Conservation (phyloP, 345 rosid species). For the Syzygium jambos region DNA sequence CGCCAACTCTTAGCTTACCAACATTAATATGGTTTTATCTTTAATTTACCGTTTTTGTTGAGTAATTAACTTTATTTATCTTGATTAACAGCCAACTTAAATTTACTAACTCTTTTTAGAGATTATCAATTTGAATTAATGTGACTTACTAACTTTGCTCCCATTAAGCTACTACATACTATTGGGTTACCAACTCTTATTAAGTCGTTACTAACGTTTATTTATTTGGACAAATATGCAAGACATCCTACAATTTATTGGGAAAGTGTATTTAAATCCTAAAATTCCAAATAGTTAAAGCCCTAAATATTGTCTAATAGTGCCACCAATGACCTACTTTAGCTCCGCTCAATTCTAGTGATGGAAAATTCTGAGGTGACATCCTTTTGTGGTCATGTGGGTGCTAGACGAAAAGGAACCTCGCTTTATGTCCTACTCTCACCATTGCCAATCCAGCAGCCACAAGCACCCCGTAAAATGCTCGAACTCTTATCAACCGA, state of each 20-base stretch:
- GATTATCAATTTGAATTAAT: background rate
- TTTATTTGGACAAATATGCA: background rate
- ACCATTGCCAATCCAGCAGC: too few species aligned
- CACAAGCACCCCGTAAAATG: too few species aligned
- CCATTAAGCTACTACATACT: background rate
- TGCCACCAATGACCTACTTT: background rate
- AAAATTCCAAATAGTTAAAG: background rate
- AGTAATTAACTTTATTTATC: background rate
- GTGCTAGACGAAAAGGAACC: too few species aligned
- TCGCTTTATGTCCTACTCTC: too few species aligned
- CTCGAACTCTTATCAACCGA: too few species aligned
- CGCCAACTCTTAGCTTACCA: background rate
- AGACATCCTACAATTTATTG: background rate
- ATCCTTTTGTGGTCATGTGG: background rate
- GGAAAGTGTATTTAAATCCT: background rate
- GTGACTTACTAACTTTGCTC: background rate
- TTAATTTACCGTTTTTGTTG: background rate
- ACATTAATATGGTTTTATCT: background rate
- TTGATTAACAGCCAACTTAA: background rate
- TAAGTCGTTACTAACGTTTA: background rate
- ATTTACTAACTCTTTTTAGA: background rate
- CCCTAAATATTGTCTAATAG: background rate
- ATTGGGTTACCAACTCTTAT: background rate
- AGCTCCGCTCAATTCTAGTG: background rate
- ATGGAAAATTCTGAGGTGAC: background rate